Evolutionary conservation across 2,329 filamentous ascomycete genomes (phyloP), one percentile per base, ranked within the genome.

Genomic region (Aspergillus ibericus): DNA sequence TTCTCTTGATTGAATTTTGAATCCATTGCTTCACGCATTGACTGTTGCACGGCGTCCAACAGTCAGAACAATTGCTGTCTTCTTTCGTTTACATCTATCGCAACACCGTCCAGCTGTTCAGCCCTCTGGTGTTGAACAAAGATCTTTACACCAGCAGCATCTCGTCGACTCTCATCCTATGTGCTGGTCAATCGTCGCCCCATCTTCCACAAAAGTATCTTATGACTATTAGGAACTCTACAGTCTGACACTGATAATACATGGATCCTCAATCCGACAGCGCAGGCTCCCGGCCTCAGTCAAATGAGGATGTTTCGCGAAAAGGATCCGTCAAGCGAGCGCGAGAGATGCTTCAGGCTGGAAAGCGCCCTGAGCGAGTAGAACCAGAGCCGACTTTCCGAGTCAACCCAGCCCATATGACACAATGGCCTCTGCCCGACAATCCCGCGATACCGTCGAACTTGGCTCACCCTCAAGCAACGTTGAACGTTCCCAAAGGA

Each of bases 401-500:
- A 38, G 53, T 58, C 10, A 54, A 69, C 35, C 53, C 61, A n/a
- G 70, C 76, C 9, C 75, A 75, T 52, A 70, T 72, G 59, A 74
- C 75, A 36, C 76, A 79, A 68, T 82, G 80, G 80, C 79, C 80
- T 50, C 70, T 81, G 9, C 70, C 76, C n/a, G 72, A 75, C 61
- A 70, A 72, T 49, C 58, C 68, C 34, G 61, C 67, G 29, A 61
- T 64, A 15, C 62, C 65, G 25, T 55, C 66, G 25, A 70, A 67
- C 7, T 63, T 68, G 18, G 57, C 65, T 29, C 64, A 67, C 46
- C 55, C 67, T 51, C 66, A 73, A 62, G 65, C 64, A 20, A 63
- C 63, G 49, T 60, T 63, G 38, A 58, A 73, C 40, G 66, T 66
- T 34, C 66, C 71, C 25, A 71, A 70, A 55, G 70, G 75, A 34